Evolutionary conservation across 495 filamentous ascomycete genomes (phyloP).

Genomic region (Delitschia confertaspora): DNA sequence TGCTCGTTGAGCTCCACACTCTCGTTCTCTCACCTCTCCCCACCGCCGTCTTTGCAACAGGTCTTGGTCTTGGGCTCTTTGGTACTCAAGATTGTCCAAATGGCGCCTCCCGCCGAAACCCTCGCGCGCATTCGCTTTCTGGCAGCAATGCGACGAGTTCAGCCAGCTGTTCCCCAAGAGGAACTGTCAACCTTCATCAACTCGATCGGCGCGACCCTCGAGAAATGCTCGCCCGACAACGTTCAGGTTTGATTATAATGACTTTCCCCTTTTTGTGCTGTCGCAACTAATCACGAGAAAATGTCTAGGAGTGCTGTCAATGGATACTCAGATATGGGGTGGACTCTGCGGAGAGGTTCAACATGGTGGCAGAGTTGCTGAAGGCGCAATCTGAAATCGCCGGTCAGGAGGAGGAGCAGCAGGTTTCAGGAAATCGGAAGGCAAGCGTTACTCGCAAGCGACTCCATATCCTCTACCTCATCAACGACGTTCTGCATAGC

Average conservation of each 20-base stretch:
- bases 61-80: too few relatives aligned
- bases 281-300: background rate
- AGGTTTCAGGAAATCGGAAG: background rate
- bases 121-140: too few relatives aligned
- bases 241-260: conserved; percentile 3
- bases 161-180: too few relatives aligned
- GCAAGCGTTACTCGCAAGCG: background rate
- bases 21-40: too few relatives aligned
- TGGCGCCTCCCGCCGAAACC: too few relatives aligned
- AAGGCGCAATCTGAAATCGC: background rate
- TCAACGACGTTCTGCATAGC: conserved; percentile 9
- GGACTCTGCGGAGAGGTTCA: background rate
- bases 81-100: too few relatives aligned
- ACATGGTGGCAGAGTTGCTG: conserved; percentile 1
- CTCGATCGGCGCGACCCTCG: background rate
- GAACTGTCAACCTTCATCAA: too few relatives aligned
- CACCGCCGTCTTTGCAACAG: too few relatives aligned
- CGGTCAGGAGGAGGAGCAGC: too few relatives aligned
- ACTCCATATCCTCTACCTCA: conserved; percentile 2
- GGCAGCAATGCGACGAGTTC: too few relatives aligned
- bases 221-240: conserved; percentile 2
- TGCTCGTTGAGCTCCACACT: too few relatives aligned
- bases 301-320: conserved; percentile 5
- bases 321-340: conserved; percentile 4
- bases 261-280: background rate